Evolutionary conservation across 2,329 filamentous ascomycete genomes (phyloP), one percentile per base, ranked within the genome.

Genomic region (Hypocreales sp.): DNA sequence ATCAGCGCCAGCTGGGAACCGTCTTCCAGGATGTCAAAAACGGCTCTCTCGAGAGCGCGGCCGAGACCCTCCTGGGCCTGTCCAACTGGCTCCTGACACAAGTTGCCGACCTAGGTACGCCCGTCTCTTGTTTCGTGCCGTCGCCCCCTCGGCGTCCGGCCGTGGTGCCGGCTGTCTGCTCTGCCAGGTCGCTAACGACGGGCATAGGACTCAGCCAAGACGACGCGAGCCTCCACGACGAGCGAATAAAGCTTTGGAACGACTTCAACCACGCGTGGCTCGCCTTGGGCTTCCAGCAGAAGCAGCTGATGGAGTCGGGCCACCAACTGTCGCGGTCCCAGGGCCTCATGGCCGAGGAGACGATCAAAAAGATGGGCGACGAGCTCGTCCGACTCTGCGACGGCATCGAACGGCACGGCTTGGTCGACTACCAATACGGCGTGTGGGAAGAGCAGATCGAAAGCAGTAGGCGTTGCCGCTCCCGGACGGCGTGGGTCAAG

Each of bases 401-500:
- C 47, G 70, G 70, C 27, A 69, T 95, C 35, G 87, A 95, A 51
- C 76, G 79, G 39, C 77, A 92, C 46, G 90, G 90, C n/a, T 59
- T 98, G 25, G 83, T 98, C 8, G 90, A 98, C 55, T 98, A 95
- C 49, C 79, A 95, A 45, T 92, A 93, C 58, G 90, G 90, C 7
- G 81, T 95, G 15, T 92, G 83, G 71, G 90, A 95, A 53, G 86
- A 95, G 47, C 74, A 81, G 45, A 94, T 95, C 40, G 70, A 90
- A 40, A 68, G 70, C 32, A 67, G 86, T 93, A 61, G 55, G 80
- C 20, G 4, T 13, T n/a, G 4, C 8, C 7, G 5, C 10, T 12
- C 5, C 9, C 14, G 8, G 3, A 15, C n/a, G 10, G 17, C n/a
- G 7, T 6, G 4, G 10, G 5, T 17, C 7, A 2, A 19, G 15